Percentiles rank a stretch among this genome's conserved stretches.
Conservation (phyloP, 2,329 filamentous ascomycete genomes). For the Ophiostoma angusticollis region DNA sequence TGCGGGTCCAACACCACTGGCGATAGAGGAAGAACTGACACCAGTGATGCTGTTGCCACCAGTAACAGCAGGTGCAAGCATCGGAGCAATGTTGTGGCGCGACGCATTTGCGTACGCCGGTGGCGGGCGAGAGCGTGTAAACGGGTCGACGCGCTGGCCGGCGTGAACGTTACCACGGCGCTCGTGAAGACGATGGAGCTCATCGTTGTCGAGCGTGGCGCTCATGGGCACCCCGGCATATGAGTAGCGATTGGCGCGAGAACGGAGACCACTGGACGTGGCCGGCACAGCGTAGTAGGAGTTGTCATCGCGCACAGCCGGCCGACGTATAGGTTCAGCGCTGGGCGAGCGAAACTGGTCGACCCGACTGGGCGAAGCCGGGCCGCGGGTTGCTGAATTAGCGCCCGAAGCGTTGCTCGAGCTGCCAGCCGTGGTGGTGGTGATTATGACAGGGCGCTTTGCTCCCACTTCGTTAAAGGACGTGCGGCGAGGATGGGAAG, state of each 20-base stretch:
- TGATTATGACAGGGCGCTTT: constrained; percentile 44
- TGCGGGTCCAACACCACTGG: constrained; percentile 2
- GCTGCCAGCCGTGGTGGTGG: constrained; percentile 30
- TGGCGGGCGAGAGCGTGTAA: constrained; percentile 26
- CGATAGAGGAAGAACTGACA: no score
- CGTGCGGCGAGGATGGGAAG: constrained; percentile 35
- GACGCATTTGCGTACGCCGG: constrained; percentile 31
- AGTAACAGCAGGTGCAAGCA: background rate
- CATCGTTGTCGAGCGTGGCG: constrained; percentile 37
- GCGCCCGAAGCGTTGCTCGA: constrained; percentile 14
- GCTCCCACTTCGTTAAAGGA: constrained; percentile 36
- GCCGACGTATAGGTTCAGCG: constrained; percentile 36
- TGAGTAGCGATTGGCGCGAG: constrained; percentile 29
- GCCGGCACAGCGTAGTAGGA: constrained; percentile 45
- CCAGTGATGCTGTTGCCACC: no score
- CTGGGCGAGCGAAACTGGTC: constrained; percentile 22
- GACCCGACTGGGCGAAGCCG: constrained; percentile 25
- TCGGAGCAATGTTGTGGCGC: constrained; percentile 26
- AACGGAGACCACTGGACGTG: constrained; percentile 34
- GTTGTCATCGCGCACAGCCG: constrained; percentile 35
- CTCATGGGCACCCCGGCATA: constrained; percentile 31
- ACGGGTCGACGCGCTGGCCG: constrained; percentile 22
- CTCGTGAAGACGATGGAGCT: constrained; percentile 36
- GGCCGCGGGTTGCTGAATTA: background rate
- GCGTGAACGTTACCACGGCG: constrained; percentile 26